Conservation (phyloP, 2,329 filamentous ascomycete genomes). For the Cladosporium velox region DNA sequence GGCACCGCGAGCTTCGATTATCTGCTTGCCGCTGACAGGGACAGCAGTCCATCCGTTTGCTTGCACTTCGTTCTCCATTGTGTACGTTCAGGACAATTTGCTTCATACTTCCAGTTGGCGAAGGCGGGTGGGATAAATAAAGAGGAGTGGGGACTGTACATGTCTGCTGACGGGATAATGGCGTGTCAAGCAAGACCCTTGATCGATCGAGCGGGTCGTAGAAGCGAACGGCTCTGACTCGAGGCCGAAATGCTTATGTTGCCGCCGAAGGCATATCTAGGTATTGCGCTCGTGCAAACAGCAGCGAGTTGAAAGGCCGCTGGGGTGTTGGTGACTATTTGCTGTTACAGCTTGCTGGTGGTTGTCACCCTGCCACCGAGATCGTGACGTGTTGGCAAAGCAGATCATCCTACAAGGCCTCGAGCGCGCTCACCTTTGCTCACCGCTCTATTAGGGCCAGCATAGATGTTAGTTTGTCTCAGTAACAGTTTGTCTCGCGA, state of each 20-base stretch:
- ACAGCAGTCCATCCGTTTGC: constrained; percentile 3
- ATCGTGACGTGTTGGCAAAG: neutral
- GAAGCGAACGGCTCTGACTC: neutral
- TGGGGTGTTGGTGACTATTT: neutral
- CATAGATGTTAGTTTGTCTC: neutral
- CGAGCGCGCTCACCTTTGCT: neutral
- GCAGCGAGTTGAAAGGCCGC: neutral
- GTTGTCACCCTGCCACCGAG: neutral
- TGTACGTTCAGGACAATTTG: neutral
- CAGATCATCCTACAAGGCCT: neutral
- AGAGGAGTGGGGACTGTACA: neutral
- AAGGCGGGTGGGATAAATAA: neutral
- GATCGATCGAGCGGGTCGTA: neutral
- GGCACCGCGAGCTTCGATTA: constrained; percentile 5
- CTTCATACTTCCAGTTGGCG: neutral
- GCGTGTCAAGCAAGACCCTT: constrained; percentile 7
- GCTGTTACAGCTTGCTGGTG: neutral
- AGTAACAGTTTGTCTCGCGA: neutral
- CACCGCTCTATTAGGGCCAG: neutral
- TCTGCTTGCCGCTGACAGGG: constrained; percentile 5
- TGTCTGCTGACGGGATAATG: constrained; percentile 1
- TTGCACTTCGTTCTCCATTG: neutral
- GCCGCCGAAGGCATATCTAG: neutral
- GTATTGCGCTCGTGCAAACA: neutral
- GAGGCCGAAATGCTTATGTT: neutral